A percentile compares a stretch with the other conserved stretches of the same genome.
Evolutionary conservation across 2,329 filamentous ascomycete genomes (phyloP).

Genomic region (Fusarium sp.): DNA sequence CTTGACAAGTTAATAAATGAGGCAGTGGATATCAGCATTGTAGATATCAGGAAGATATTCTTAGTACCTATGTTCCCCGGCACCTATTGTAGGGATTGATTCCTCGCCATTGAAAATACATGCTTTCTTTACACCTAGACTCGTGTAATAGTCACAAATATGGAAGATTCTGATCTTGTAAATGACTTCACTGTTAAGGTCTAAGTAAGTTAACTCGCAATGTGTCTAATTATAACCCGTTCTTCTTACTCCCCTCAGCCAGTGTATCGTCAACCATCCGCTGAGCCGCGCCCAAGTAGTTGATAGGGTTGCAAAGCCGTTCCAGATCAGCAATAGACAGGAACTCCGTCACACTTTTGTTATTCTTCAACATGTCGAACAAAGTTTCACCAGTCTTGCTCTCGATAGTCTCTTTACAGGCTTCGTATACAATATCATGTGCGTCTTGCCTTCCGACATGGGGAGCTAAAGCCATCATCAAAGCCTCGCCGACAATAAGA

Average conservation of each 20-base stretch:
- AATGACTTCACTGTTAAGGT: no score
- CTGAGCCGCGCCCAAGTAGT: slow-evolving; percentile 15
- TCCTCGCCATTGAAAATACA: no score
- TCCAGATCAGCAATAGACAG: not conserved
- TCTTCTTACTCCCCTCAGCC: not conserved
- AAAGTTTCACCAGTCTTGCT: not conserved
- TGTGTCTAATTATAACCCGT: no score
- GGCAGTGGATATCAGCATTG: no score
- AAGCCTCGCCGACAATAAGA: slow-evolving; percentile 68
- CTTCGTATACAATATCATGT: slow-evolving; percentile 69
- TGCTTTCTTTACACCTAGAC: no score
- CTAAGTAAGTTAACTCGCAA: no score
- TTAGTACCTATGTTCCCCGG: no score
- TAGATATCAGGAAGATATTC: no score
- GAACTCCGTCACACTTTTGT: accelerated
- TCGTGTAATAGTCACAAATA: no score
- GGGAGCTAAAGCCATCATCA: slow-evolving; percentile 72
- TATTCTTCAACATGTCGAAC: not conserved
- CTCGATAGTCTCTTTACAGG: slow-evolving; percentile 54
- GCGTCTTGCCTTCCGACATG: slow-evolving; percentile 65
- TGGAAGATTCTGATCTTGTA: no score
- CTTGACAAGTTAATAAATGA: not conserved
- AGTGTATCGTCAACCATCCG: not conserved
- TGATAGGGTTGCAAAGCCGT: slow-evolving; percentile 10
- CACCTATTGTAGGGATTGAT: no score